Conservation (phyloP, 2,329 filamentous ascomycete genomes). For the Trichoderma arundinaceum region DNA sequence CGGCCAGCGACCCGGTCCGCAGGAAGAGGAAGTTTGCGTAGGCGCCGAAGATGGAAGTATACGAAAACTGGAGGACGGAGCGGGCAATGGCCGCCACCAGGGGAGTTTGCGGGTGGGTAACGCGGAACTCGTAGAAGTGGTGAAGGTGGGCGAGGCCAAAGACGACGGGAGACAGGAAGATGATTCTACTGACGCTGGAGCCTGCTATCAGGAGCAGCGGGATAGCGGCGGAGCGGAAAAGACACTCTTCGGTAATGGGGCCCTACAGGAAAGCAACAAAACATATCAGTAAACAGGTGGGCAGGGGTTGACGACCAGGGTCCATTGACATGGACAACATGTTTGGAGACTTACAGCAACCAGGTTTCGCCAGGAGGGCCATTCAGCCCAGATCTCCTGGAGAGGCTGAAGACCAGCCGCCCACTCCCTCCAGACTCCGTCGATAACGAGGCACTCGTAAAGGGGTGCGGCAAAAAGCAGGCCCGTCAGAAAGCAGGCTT, state of each 20-base stretch:
- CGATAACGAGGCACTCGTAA: slow-evolving; percentile 77
- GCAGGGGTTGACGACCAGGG: neutral
- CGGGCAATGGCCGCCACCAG: slow-evolving; percentile 67
- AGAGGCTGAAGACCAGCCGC: slow-evolving; percentile 57
- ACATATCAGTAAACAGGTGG: neutral
- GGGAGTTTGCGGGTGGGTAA: slow-evolving; percentile 76
- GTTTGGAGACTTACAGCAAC: slow-evolving; percentile 68
- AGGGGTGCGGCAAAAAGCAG: slow-evolving; percentile 84
- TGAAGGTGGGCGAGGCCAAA: slow-evolving; percentile 94
- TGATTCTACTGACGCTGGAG: slow-evolving; percentile 61
- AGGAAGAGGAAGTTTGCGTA: slow-evolving; percentile 90
- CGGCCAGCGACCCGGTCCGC: slow-evolving; percentile 79
- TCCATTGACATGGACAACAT: neutral
- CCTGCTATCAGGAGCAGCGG: slow-evolving; percentile 79
- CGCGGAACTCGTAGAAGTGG: slow-evolving; percentile 92
- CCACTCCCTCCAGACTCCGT: slow-evolving; percentile 73
- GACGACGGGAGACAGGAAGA: slow-evolving; percentile 84
- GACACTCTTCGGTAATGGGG: slow-evolving; percentile 88
- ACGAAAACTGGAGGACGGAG: slow-evolving; percentile 82
- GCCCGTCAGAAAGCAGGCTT: slow-evolving; percentile 71
- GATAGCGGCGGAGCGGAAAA: slow-evolving; percentile 87
- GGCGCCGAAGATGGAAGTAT: slow-evolving; percentile 92
- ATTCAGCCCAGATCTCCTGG: slow-evolving; percentile 68
- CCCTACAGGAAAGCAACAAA: slow-evolving; percentile 57
- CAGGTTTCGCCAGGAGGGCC: slow-evolving; percentile 85